These are phyloP conservation scores for Penicillium verrucosum DNA, from an alignment of 2,329 filamentous ascomycete genomes.

Conservation along the genomic window DNA sequence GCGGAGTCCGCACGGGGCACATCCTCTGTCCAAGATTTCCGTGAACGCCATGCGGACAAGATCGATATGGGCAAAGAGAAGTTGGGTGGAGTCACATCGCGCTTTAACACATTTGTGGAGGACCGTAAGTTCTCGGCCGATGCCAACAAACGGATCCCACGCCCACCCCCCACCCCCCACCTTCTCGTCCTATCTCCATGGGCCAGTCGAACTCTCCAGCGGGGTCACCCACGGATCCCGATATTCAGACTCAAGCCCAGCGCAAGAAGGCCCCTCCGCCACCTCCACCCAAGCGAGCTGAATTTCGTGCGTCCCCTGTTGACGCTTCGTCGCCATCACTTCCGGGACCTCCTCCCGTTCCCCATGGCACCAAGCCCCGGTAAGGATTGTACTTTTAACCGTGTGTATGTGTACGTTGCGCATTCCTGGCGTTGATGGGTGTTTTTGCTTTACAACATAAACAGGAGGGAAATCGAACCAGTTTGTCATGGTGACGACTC, in stretches of 20 bases:
- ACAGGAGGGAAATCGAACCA: background rate
- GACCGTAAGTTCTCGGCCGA: conserved; percentile 33
- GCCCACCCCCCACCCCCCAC: conserved; percentile 26
- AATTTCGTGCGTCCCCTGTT: conserved; percentile 40
- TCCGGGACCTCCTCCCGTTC: conserved; percentile 53
- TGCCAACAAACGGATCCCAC: conserved; percentile 28
- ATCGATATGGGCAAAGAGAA: conserved; percentile 58
- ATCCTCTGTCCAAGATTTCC: conserved; percentile 52
- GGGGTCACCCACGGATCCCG: conserved; percentile 26
- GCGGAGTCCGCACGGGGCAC: conserved; percentile 18
- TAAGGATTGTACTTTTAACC: conserved; percentile 22
- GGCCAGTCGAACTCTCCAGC: conserved; percentile 17
- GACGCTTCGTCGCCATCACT: conserved; percentile 24
- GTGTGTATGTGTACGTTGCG: background rate
- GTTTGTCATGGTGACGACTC: background rate
- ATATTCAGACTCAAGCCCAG: conserved; percentile 21
- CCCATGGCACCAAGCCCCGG: conserved; percentile 56
- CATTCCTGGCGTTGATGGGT: background rate
- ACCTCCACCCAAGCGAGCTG: conserved; percentile 54
- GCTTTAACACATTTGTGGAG: conserved; percentile 48
- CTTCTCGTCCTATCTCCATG: conserved; percentile 13
- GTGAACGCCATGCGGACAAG: conserved; percentile 66
- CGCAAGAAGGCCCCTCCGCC: conserved; percentile 54
- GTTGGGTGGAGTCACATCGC: conserved; percentile 47
- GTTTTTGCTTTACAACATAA: background rate